Evolutionary conservation across 164 flowering plant species (phyloP), one percentile per base, ranked within the genome.

Genomic region (Magnolia kwangsiensis): DNA sequence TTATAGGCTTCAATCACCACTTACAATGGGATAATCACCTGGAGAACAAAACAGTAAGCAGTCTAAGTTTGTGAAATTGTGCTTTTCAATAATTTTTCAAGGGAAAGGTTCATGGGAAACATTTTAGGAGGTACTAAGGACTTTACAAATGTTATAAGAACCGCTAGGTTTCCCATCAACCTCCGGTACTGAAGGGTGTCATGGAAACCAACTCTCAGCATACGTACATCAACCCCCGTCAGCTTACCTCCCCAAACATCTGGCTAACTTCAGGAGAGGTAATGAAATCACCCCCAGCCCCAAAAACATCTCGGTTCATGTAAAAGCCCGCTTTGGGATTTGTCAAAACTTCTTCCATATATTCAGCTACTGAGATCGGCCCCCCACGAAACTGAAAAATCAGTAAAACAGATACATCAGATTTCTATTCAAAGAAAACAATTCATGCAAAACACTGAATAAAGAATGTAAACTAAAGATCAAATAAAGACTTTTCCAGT

Each of bases 231-330:
- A 75, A n/a, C 1, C 3, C 23, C 67, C 63, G 76, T 20, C 49
- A 18, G 51, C 19, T 51, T 85, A 91, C 98, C 98, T 96, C 99
- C 18, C 98, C 98, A 87, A 94, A 96, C 99, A 96, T 92, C 90
- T 96, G 99, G 90, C 98, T 96, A 18, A 96, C 98, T 90, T 94
- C 98, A 75, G 98, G 99, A 77, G 99, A 96, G 45, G 99, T 96
- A 69, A 96, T 89, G 80, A 96, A 94, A 85, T 96, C 98, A 51
- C 98, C 99, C 73, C 80, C 90, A 4, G 90, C 89, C 71, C 99
- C 99, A 86, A 96, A 96, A 1, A 96, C 97, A 87, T 96, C 98
- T 2, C 93, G 82, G 72, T 92, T 96, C 37, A 94, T 96, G 75
- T 94, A 96, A 73, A 84, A 96, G 4, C 99, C 99, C 75, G 88